Percentiles rank a stretch among this genome's conserved stretches.
phyloP scores from a whole-genome alignment of 2,329 filamentous ascomycete species.

The Ampelomyces quisqualis region DNA sequence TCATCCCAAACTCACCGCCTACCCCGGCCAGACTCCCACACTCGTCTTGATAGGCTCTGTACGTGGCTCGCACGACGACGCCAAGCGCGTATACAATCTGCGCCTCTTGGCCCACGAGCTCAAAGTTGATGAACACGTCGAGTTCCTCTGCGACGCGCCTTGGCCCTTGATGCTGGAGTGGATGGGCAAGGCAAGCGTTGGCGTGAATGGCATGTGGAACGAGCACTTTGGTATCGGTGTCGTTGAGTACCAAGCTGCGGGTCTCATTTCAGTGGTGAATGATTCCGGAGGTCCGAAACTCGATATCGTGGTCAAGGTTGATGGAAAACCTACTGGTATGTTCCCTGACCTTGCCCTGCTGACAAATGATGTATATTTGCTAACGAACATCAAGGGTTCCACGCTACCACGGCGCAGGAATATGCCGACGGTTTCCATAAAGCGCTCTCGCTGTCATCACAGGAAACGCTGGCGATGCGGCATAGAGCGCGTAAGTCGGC shows the following conservation, averaged over 20 bases:
- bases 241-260: constrained; percentile 96
- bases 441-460: constrained; percentile 65
- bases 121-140: constrained; percentile 73
- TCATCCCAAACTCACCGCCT: constrained; percentile 29
- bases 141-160: constrained; percentile 85
- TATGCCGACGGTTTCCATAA: constrained; percentile 80
- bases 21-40: constrained; percentile 58
- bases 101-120: constrained; percentile 84
- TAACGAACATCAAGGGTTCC: constrained; percentile 66
- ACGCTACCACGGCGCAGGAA: constrained; percentile 73
- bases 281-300: constrained; percentile 88
- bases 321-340: constrained; percentile 74
- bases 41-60: constrained; percentile 90
- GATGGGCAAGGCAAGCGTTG: constrained; percentile 74
- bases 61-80: constrained; percentile 74
- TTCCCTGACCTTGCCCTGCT: background rate
- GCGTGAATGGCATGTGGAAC: constrained; percentile 99
- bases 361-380: background rate
- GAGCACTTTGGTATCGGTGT: constrained; percentile 99
- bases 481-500: constrained; percentile 74
- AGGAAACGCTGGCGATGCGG: constrained; percentile 72
- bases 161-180: constrained; percentile 85
- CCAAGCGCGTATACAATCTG: constrained; percentile 82
- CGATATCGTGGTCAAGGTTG: constrained; percentile 83
- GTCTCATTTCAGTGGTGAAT: constrained; percentile 89